A percentile compares a stretch with the other conserved stretches of the same genome.
These are phyloP conservation scores for Globisporangium mamillatum DNA, from an alignment of 352 stramenopile species.

Conservation along the genomic window DNA sequence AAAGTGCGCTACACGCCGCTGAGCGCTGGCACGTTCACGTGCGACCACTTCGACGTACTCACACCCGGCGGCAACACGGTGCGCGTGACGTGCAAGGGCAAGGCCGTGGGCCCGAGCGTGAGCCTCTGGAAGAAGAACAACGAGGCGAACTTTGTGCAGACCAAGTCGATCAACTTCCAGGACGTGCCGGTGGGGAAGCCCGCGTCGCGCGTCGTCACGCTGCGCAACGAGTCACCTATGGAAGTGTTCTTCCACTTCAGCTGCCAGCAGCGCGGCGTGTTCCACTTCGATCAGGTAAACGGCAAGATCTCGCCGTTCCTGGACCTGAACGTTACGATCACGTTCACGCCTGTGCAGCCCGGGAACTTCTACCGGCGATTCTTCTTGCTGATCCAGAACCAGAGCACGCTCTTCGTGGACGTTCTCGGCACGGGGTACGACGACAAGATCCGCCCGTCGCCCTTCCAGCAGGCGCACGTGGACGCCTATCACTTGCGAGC, in stretches of 20 bases:
- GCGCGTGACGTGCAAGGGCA: conserved; percentile 66
- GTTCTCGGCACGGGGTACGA: conserved; percentile 89
- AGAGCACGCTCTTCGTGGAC: conserved; percentile 85
- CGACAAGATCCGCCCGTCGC: conserved; percentile 85
- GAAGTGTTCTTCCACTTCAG: conserved; percentile 81
- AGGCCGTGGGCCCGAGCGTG: conserved; percentile 54
- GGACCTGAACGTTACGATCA: conserved; percentile 79
- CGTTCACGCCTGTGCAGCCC: conserved; percentile 65
- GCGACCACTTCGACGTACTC: conserved; percentile 88
- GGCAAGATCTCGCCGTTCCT: conserved; percentile 80
- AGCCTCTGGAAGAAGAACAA: conserved; percentile 85
- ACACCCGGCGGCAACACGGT: conserved; percentile 88
- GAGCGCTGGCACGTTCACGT: conserved; percentile 85
- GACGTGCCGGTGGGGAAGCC: conserved; percentile 70
- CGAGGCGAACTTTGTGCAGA: conserved; percentile 65
- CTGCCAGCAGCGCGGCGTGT: conserved; percentile 68
- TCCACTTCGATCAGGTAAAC: conserved; percentile 78
- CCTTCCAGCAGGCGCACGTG: conserved; percentile 91
- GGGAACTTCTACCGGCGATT: conserved; percentile 92
- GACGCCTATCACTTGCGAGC: conserved; percentile 71
- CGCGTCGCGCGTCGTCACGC: conserved; percentile 68
- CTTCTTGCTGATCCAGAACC: conserved; percentile 85
- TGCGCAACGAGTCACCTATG: conserved; percentile 78
- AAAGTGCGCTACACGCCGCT: conserved; percentile 78
- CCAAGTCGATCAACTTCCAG: conserved; percentile 87